Base-by-base conservation (phyloP, 805 yeast species). In the Starmera quercuum region DNA sequence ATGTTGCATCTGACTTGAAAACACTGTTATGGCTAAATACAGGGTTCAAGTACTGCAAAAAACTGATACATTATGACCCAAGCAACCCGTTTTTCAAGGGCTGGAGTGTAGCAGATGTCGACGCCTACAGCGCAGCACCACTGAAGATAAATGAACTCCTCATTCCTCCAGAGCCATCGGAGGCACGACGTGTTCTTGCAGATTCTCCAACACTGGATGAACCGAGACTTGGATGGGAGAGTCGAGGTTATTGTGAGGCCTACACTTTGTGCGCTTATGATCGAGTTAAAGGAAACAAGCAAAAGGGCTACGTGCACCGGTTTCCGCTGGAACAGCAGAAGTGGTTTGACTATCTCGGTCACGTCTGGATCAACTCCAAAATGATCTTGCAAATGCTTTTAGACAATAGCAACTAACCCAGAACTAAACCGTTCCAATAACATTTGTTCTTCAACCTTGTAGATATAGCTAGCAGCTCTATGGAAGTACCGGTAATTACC, bases 241-340 rank as follows among this genome's bases (percentile, higher is more conserved):
- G 64, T 44, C 53, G 59, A 13, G 56, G 51, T 2, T 64, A 68
- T 42, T 75, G 81, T 54, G 59, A 61, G 16, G 57, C 62, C 15
- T 74, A 74, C 46, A 49, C 68, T n/a, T 69, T 78, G 73, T 73
- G 79, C 56, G 78, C 77, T 0, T 71, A 71, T 46, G 66, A 68
- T 33, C 45, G 53, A 14, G 56, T 72, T 32, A 76, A 77, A 6
- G 40, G 38, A 17, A 25, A 40, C 17, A 33, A 27, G 7, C 20
- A 21, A 5, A 23, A 6, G 12, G 50, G 47, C 2, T 16, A 20
- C 4, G 20, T 34, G 6, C 24, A 44, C 4, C 28, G 33, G 2
- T 46, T 40, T 26, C 26, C 26, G 11, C 34, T 35, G 2, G 17
- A 20, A 8, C 38, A 43, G 9, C 10, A n/a, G 4, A 4, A 12